A percentile compares a stretch with the other conserved stretches of the same genome.
Conservation (phyloP, 2,329 filamentous ascomycete species). For the Epichloe bromicola region DNA sequence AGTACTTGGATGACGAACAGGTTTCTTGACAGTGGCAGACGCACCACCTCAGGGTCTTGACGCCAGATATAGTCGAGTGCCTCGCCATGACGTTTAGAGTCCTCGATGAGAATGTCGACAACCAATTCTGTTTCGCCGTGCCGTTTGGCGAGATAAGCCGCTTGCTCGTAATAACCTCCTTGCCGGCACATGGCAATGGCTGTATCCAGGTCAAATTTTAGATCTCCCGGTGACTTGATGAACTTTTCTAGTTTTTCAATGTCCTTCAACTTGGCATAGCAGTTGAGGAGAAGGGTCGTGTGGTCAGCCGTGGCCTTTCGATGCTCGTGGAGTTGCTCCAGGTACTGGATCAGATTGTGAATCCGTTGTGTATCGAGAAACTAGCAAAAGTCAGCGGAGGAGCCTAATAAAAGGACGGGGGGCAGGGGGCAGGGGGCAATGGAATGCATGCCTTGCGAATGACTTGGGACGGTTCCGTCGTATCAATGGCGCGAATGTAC, state of each 20-base stretch:
- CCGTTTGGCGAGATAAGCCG: slow-evolving; percentile 86
- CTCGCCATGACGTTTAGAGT: slow-evolving; percentile 80
- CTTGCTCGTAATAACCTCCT: slow-evolving; percentile 93
- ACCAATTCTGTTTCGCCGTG: slow-evolving; percentile 90
- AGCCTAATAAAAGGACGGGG: not conserved
- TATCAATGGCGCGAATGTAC: slow-evolving; percentile 91
- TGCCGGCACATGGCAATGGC: slow-evolving; percentile 96
- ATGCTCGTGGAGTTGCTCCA: slow-evolving; percentile 92
- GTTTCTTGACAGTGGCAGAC: slow-evolving; percentile 17
- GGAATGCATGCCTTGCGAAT: slow-evolving; percentile 60
- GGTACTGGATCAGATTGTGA: slow-evolving; percentile 91
- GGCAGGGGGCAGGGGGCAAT: too few relatives aligned
- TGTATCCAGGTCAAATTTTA: slow-evolving; percentile 94
- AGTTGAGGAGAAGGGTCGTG: slow-evolving; percentile 87
- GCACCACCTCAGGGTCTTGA: slow-evolving; percentile 61
- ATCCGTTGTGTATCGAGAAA: slow-evolving; percentile 96
- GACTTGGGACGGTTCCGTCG: slow-evolving; percentile 89
- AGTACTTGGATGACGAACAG: not conserved
- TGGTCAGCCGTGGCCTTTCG: slow-evolving; percentile 89
- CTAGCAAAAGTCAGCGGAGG: slow-evolving; percentile 25
- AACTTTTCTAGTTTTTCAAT: slow-evolving; percentile 93
- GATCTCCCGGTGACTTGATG: slow-evolving; percentile 85
- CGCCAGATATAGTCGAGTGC: slow-evolving; percentile 87
- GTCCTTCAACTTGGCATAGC: slow-evolving; percentile 95
- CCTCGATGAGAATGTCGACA: slow-evolving; percentile 89